Conservation (phyloP, 179 eudicot species). For the Silene coronaria region DNA sequence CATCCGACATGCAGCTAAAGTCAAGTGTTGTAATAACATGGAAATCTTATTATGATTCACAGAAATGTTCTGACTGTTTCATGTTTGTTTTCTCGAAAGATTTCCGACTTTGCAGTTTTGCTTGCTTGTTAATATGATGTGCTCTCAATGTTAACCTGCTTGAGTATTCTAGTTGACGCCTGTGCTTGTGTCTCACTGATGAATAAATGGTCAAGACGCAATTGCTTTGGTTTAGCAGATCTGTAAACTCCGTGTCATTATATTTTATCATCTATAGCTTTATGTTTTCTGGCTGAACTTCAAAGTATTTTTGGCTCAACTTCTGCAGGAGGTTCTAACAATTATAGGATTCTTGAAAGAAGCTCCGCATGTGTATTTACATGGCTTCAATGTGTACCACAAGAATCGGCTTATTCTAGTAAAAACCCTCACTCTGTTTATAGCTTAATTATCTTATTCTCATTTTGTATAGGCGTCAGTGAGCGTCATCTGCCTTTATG, state of each 20-base stretch:
- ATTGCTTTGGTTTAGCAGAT: background rate
- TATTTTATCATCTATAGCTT: background rate
- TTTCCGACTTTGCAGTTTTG: background rate
- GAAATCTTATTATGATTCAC: too few species aligned
- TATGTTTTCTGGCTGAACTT: constrained; percentile 9
- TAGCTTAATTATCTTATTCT: background rate
- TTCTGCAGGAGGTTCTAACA: constrained; percentile 64
- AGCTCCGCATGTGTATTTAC: constrained; percentile 76
- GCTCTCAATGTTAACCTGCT: background rate
- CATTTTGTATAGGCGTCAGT: too few species aligned
- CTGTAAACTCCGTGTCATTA: background rate
- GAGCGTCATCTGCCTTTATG: too few species aligned
- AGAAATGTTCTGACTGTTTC: too few species aligned
- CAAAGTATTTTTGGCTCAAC: constrained; percentile 2
- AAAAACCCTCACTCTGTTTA: constrained; percentile 19
- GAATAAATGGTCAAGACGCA: background rate
- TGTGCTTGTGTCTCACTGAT: background rate
- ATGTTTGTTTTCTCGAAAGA: too few species aligned
- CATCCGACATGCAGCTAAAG: too few species aligned
- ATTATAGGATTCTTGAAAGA: constrained; percentile 92
- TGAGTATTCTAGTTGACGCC: background rate
- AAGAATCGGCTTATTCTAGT: constrained; percentile 94
- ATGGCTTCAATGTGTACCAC: constrained; percentile 94
- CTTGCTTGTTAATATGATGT: background rate
- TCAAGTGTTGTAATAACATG: too few species aligned